Evolutionary conservation across 768 basidiomycete species (phyloP).

Genomic region (Pholiota microspora): DNA sequence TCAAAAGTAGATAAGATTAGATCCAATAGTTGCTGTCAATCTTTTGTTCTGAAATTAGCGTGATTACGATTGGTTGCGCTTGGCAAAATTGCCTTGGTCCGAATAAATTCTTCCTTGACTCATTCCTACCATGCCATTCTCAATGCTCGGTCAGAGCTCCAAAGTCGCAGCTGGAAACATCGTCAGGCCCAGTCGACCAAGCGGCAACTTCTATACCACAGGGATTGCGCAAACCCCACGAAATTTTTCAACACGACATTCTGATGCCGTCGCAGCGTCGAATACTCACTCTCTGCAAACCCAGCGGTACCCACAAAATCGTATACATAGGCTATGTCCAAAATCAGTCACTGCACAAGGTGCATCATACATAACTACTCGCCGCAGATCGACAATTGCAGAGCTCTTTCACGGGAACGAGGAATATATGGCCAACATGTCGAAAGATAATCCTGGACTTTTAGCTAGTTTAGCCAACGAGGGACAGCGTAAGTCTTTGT

Average conservation of each 20-base stretch:
- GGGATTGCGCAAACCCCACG: background rate
- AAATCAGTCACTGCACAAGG: background rate
- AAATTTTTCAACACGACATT: background rate
- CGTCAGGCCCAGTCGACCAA: background rate
- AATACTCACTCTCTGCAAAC: too few relatives aligned
- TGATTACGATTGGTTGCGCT: background rate
- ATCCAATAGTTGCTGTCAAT: background rate
- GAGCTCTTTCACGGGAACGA: constrained; percentile 22
- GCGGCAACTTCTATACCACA: background rate
- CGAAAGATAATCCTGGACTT: constrained; percentile 19
- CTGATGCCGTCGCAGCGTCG: too few relatives aligned
- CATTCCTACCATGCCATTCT: constrained; percentile 1
- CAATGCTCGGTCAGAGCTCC: constrained; percentile 6
- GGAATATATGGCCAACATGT: constrained; percentile 21
- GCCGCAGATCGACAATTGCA: constrained; percentile 9
- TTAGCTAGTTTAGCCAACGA: constrained; percentile 17
- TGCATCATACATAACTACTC: background rate
- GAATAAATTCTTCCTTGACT: background rate
- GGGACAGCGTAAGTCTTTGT: constrained; percentile 19
- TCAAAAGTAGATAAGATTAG: background rate
- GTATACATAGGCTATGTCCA: too few relatives aligned
- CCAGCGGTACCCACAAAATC: too few relatives aligned
- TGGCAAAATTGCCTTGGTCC: background rate
- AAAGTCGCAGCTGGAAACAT: background rate
- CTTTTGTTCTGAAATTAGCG: background rate